Conservation (phyloP, 257 asterid genomes). For the Fraxinus pennsylvanica region DNA sequence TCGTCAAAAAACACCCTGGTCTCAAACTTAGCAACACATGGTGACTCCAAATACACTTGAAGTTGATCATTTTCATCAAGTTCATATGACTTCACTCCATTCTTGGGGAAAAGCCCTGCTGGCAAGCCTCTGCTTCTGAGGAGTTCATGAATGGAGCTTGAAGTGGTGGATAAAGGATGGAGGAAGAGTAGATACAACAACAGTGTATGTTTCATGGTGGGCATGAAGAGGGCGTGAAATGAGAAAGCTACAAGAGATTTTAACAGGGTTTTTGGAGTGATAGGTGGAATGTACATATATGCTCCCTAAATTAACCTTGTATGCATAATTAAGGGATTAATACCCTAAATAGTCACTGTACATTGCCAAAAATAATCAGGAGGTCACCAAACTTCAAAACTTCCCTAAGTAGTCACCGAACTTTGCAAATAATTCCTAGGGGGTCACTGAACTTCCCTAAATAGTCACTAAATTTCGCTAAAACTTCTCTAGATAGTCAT, state of each 20-base stretch:
- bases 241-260: constrained; percentile 21
- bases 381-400: no score
- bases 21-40: constrained; percentile 78
- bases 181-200: constrained; percentile 26
- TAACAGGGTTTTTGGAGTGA: constrained; percentile 23
- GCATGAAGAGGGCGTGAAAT: constrained; percentile 19
- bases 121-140: constrained; percentile 78
- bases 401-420: no score
- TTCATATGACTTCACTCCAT: constrained; percentile 60
- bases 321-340: constrained; percentile 6
- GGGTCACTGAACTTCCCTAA: no score
- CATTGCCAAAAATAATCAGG: no score
- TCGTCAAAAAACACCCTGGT: constrained; percentile 67
- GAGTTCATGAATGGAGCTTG: constrained; percentile 59
- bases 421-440: no score
- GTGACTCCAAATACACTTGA: constrained; percentile 62
- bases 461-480: no score
- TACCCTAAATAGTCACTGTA: no score
- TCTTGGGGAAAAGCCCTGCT: constrained; percentile 75
- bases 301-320: constrained; percentile 24
- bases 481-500: no score
- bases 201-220: constrained; percentile 26
- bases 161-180: constrained; percentile 18
- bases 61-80: constrained; percentile 59
- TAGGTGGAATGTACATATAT: no score